Evolutionary conservation across 2,329 filamentous ascomycete species (phyloP), one percentile per base, ranked within the genome.

Genomic region (Didymella lethalis): DNA sequence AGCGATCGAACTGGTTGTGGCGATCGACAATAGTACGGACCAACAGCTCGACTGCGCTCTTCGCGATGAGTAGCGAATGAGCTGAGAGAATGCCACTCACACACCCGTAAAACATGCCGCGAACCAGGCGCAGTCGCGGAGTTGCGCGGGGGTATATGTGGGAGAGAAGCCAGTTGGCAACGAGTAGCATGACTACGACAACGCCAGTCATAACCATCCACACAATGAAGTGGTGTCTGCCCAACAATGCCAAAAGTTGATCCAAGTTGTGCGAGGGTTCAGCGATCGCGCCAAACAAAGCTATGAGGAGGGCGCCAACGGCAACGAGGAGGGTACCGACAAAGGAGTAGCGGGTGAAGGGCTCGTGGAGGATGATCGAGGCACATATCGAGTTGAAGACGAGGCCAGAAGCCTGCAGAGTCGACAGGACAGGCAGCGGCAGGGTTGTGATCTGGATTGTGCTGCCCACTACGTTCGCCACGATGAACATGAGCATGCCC

Each of bases 301-400:
- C 95, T 69, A 99, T 98, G 62, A 99, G 80, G 5, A 96, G 82
- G n/a, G 95, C 95, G 53, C 95, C 95, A 23, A 83, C 83, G 63
- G 92, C 94, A 41, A 98, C 95, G 48, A 99, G 86, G 51, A 95
- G 70, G 1, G 95, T 99, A 36, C 95, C 95, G 71, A 91, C 86
- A 36, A 96, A 84, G n/a, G 94, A 97, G 85, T 93, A 96, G 75
- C 86, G 87, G 51, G 95, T 98, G 79, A 98, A 99, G 4, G 93
- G 92, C 78, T 99, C 94, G 72, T 90, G 89, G 47, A 99, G 85
- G 71, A 98, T 92, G 57, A 98, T 81, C 44, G 93, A 96, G 62
- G 95, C 95, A 83, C 96, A 97, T 77, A 98, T 92, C 57, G 94
- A 97, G 82, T 99, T 99, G 84, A 99, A 99, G 62, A 99, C 95